These are phyloP conservation scores for Rhinocladiella similis DNA, from an alignment of 2,329 filamentous ascomycete genomes.

Conservation along the genomic window DNA sequence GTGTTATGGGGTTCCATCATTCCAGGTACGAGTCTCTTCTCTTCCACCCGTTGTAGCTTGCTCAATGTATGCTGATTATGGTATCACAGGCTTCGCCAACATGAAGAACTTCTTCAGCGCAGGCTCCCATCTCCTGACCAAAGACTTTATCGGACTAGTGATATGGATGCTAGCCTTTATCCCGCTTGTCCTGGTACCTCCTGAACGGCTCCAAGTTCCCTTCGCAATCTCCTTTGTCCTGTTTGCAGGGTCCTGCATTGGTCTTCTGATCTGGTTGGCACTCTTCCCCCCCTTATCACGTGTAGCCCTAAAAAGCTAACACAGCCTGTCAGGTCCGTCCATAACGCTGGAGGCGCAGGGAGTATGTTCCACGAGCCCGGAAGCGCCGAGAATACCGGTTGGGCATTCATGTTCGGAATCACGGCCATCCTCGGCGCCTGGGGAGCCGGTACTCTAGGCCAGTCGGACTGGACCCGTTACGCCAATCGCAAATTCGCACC, in stretches of 20 bases:
- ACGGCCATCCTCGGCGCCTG: constrained; percentile 31
- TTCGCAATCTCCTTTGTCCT: constrained; percentile 30
- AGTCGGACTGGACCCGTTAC: constrained; percentile 33
- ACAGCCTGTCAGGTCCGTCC: constrained; percentile 21
- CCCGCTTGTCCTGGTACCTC: constrained; percentile 26
- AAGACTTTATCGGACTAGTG: constrained; percentile 31
- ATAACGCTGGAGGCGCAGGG: constrained; percentile 26
- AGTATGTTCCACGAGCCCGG: constrained; percentile 25
- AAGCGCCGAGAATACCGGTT: constrained; percentile 21
- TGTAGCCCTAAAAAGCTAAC: neutral
- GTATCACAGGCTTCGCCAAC: constrained; percentile 22
- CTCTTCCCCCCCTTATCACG: neutral
- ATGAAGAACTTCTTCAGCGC: constrained; percentile 31
- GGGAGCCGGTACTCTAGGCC: constrained; percentile 31
- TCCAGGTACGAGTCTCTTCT: constrained; percentile 10
- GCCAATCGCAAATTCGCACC: constrained; percentile 31
- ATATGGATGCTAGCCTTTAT: constrained; percentile 30
- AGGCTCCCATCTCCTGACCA: constrained; percentile 29
- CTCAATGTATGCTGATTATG: neutral
- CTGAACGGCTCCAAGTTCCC: constrained; percentile 29
- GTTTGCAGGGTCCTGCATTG: constrained; percentile 26
- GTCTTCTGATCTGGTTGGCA: constrained; percentile 25
- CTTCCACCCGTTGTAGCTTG: neutral
- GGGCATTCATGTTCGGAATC: constrained; percentile 32
- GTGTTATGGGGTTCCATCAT: constrained; percentile 25